Percentiles rank a stretch among this genome's conserved stretches.
Evolutionary conservation across 2,329 filamentous ascomycete genomes (phyloP).

Genomic region (Monascus ruber): DNA sequence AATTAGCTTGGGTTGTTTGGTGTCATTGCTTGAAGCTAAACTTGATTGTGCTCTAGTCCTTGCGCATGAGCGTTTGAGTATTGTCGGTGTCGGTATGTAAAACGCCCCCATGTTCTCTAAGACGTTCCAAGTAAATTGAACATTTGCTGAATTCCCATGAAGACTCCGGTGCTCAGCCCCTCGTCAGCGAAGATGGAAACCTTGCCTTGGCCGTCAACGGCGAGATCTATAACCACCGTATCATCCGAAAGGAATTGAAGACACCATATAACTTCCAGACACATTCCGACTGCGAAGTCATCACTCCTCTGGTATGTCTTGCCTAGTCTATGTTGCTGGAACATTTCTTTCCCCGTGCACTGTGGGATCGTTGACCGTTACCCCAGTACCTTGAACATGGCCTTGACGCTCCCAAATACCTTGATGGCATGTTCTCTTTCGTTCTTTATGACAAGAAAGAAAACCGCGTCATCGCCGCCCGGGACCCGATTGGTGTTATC

Average conservation of each 20-base stretch:
- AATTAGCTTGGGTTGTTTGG: neutral
- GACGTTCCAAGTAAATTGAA: neutral
- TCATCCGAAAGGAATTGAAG: constrained; percentile 78
- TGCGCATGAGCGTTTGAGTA: constrained; percentile 93
- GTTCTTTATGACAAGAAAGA: constrained; percentile 93
- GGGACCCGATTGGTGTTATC: constrained; percentile 93
- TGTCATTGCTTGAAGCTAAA: constrained; percentile 10
- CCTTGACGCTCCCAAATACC: constrained; percentile 78
- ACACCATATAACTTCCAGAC: constrained; percentile 93
- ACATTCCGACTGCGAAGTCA: constrained; percentile 95
- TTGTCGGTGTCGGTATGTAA: constrained; percentile 80
- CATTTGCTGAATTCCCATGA: constrained; percentile 10
- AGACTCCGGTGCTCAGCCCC: constrained; percentile 92
- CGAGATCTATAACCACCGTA: constrained; percentile 98
- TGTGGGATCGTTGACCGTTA: no score
- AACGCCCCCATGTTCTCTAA: constrained; percentile 1
- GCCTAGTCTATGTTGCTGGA: neutral
- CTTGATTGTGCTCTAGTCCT: constrained; percentile 50
- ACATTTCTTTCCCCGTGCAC: neutral
- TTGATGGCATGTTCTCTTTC: constrained; percentile 99
- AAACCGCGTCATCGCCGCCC: constrained; percentile 83
- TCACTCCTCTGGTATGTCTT: constrained; percentile 76
- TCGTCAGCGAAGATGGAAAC: constrained; percentile 80
- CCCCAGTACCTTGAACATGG: constrained; percentile 79
- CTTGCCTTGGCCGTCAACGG: constrained; percentile 95